These are phyloP conservation scores for Microstegium vimineum DNA, from an alignment of 176 grass and related monocot genomes.

Conservation along the genomic window DNA sequence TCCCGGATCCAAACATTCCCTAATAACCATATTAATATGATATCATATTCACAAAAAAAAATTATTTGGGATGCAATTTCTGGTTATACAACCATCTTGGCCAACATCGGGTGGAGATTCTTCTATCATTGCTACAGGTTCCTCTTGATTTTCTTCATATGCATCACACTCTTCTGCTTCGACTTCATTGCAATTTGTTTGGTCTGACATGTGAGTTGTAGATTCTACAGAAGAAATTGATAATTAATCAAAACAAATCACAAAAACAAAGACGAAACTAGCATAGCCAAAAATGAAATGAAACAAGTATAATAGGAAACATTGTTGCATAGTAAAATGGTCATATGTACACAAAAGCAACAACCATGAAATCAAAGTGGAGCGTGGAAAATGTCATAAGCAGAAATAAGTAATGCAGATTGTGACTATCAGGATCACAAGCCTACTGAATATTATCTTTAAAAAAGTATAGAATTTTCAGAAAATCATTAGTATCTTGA, in stretches of 20 bases:
- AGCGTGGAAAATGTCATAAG: background rate
- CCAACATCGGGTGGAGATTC: constrained; percentile 59
- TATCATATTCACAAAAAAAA: background rate
- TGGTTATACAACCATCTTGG: constrained; percentile 32
- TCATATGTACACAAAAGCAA: background rate
- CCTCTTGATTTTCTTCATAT: constrained; percentile 81
- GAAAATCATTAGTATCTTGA: background rate
- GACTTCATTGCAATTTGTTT: constrained; percentile 46
- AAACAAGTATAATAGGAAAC: background rate
- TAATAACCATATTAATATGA: background rate
- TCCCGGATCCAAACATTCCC: too few relatives aligned
- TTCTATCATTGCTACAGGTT: constrained; percentile 74
- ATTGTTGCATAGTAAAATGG: background rate
- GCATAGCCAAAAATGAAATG: background rate
- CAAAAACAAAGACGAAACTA: background rate
- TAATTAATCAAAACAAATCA: background rate
- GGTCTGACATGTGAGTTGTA: constrained; percentile 39
- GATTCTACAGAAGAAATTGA: constrained; percentile 38
- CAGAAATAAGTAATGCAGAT: background rate
- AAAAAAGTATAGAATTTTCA: background rate
- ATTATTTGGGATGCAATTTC: background rate
- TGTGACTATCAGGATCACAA: background rate
- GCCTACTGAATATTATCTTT: background rate
- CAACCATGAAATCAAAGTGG: background rate
- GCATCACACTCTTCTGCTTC: constrained; percentile 65